Base-by-base conservation (phyloP, 192 early-diverging fungal species). In the Rhizoclosmatium globosum region DNA sequence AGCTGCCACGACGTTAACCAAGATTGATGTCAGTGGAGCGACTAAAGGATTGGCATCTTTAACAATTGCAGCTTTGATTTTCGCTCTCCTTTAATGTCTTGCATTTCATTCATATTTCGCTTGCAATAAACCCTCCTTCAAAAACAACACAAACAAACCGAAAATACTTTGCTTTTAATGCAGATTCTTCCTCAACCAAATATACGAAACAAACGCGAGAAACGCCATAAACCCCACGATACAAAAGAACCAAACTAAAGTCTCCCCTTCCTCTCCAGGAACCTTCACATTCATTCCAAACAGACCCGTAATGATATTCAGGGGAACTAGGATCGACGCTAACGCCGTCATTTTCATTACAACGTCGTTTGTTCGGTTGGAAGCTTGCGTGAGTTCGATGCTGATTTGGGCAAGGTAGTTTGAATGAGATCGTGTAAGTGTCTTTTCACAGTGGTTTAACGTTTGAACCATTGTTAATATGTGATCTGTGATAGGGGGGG, bases 281-380 rank as follows among this genome's bases (percentile, higher is more conserved):
- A 88, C 87, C 42, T 64, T 60, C 15, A 88, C 87, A 64, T 86
- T 88, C 87, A 87, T 87, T 2, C 86, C 86, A 73, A 76, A 88
- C 46, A 85, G 65, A 1, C 84, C 84, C 0, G 97, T 96, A 41
- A 97, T 88, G 69, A 98, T 82, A 73, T 96, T 96, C 72, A 98
- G 82, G 15, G 97, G 97, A 39, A 99, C 89, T 19, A 99, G 82
- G 48, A 99, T 94, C 42, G 91, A 92, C 0, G 95, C 97, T 60
- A 98, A 70, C 6, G 94, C 93, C 1, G 96, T 97, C 81, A 99
- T 89, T 71, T 92, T 91, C 68, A 94, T 92, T 31, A 98, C 93
- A 0, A 95, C 95, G 53, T 94, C 93, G 68, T 95, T 96, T 3
- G 95, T 97, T 21, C 89, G 78, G 84, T 96, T 95, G 44, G 92